Percentiles rank a stretch among this genome's conserved stretches.
Evolutionary conservation across 306 rosid genomes (phyloP).

Genomic region (Styphnolobium japonicum): DNA sequence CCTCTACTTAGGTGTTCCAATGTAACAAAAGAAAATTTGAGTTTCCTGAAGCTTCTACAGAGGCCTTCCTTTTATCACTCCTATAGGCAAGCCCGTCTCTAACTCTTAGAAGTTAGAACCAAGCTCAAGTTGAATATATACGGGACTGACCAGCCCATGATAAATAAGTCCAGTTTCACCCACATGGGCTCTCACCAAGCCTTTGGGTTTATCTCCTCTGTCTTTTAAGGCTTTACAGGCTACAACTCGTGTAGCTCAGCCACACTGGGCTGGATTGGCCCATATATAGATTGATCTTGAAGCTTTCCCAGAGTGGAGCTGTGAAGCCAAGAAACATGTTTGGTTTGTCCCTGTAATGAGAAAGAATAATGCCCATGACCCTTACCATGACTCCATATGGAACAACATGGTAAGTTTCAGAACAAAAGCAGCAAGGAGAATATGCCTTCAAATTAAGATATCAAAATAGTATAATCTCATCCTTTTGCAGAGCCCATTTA

Average conservation of each 20-base stretch:
- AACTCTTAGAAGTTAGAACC: too few relatives aligned
- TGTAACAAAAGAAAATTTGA: too few relatives aligned
- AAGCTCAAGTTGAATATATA: too few relatives aligned
- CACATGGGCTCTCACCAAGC: background rate
- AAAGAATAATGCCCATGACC: background rate
- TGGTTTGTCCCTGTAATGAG: background rate
- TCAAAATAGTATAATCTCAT: constrained; percentile 9
- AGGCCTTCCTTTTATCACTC: too few relatives aligned
- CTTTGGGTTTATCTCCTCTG: too few relatives aligned
- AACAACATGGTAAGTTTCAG: constrained; percentile 17
- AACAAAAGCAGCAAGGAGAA: constrained; percentile 22
- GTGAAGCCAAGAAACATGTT: background rate
- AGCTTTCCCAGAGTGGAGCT: background rate
- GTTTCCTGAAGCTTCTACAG: too few relatives aligned
- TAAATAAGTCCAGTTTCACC: background rate
- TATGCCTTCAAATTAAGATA: constrained; percentile 4
- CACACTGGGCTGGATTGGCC: background rate
- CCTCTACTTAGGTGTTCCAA: too few relatives aligned
- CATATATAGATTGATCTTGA: background rate
- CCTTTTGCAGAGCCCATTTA: constrained; percentile 23
- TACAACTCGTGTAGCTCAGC: too few relatives aligned
- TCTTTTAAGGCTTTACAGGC: too few relatives aligned
- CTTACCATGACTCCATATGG: constrained; percentile 10
- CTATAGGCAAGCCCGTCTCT: too few relatives aligned
- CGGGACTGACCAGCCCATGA: background rate